Conservation (phyloP, 306 rosid species). For the Citrullus amarus region DNA sequence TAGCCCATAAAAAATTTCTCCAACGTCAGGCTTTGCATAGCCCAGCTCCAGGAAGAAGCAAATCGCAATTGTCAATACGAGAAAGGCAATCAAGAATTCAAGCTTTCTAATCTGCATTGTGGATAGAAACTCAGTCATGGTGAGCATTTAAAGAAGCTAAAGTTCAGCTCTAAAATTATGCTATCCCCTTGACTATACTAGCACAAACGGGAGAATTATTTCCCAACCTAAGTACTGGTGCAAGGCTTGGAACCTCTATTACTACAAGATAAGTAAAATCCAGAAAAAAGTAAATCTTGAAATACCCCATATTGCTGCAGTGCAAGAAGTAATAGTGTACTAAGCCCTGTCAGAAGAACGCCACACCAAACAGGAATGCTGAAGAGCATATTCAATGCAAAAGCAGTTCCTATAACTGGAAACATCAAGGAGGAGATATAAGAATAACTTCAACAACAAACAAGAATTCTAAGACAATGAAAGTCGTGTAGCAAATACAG, state of each 20-base stretch:
- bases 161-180: neutral
- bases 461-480: neutral
- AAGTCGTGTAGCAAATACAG: neutral
- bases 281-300: constrained; percentile 1
- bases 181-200: neutral
- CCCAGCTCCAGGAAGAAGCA: constrained; percentile 89
- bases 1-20: constrained; percentile 64
- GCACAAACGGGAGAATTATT: neutral
- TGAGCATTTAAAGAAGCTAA: neutral
- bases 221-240: neutral
- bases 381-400: constrained; percentile 59
- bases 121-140: neutral
- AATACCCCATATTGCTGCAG: constrained; percentile 96
- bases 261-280: neutral
- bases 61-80: constrained; percentile 76
- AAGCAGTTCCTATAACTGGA: constrained; percentile 55
- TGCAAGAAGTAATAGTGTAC: constrained; percentile 39
- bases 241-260: neutral
- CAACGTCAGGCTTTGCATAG: constrained; percentile 64
- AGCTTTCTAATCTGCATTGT: constrained; percentile 79
- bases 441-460: neutral
- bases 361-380: constrained; percentile 44
- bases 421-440: constrained; percentile 7
- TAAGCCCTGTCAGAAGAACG: constrained; percentile 45
- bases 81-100: constrained; percentile 81